A percentile compares a stretch with the other conserved stretches of the same genome.
These are phyloP conservation scores for Termitomyces titanicus DNA, from an alignment of 768 basidiomycete species.

Conservation along the genomic window DNA sequence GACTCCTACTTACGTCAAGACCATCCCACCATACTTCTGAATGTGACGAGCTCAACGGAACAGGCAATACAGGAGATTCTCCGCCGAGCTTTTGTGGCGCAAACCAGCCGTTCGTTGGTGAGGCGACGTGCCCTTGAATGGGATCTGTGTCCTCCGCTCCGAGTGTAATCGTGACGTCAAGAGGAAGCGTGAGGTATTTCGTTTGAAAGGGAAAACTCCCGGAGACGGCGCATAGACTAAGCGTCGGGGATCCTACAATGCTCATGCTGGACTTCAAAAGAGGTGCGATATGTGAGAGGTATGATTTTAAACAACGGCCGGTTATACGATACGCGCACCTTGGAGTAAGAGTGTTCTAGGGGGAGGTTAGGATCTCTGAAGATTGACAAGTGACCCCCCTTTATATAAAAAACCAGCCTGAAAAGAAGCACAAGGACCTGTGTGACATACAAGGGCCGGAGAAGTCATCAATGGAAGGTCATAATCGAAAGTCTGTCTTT, in stretches of 20 bases:
- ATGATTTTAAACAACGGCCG: not conserved
- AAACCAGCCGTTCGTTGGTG: slow-evolving; percentile 40
- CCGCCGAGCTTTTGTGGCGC: slow-evolving; percentile 22
- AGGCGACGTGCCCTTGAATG: slow-evolving; percentile 18
- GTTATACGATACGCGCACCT: not conserved
- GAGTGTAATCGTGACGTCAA: slow-evolving; percentile 26
- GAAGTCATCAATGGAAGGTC: not conserved
- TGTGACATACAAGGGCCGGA: slow-evolving; percentile 4
- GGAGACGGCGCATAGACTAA: slow-evolving; percentile 30
- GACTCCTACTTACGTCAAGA: slow-evolving; percentile 35
- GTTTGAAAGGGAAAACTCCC: slow-evolving; percentile 33
- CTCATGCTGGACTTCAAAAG: slow-evolving; percentile 2
- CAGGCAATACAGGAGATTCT: slow-evolving; percentile 28
- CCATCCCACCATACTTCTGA: slow-evolving; percentile 45
- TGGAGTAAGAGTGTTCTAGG: not conserved
- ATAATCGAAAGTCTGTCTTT: not conserved
- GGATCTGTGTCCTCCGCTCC: slow-evolving; percentile 21
- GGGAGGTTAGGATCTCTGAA: not conserved
- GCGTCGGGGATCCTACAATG: slow-evolving; percentile 20
- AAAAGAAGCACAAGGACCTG: not conserved
- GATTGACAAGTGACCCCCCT: not conserved
- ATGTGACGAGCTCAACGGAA: slow-evolving; percentile 40
- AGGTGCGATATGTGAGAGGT: not conserved
- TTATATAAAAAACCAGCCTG: slow-evolving; percentile 4
- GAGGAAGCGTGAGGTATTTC: slow-evolving; percentile 32